Conservation (phyloP, 768 basidiomycete species). For the Pleurotus tuber-regium region DNA sequence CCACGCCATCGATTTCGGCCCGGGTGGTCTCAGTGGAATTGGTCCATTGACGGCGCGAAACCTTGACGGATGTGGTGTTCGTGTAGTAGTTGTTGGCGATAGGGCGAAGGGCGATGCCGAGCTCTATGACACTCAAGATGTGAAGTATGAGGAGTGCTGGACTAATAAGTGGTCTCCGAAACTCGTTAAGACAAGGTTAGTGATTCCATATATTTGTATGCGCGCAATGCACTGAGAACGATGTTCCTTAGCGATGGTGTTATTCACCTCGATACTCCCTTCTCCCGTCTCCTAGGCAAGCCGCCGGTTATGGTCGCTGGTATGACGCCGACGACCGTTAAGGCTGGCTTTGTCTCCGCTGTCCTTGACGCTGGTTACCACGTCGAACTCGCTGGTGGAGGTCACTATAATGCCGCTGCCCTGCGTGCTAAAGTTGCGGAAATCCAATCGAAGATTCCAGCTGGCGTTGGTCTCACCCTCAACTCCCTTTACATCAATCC, state of each 20-base stretch:
- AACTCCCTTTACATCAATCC: slow-evolving; percentile 99
- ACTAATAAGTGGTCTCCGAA: slow-evolving; percentile 81
- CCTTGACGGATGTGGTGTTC: slow-evolving; percentile 90
- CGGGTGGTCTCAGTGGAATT: slow-evolving; percentile 91
- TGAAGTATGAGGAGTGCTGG: slow-evolving; percentile 89
- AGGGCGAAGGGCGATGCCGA: slow-evolving; percentile 87
- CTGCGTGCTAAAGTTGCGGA: slow-evolving; percentile 91
- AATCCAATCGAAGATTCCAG: slow-evolving; percentile 80
- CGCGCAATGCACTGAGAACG: slow-evolving; percentile 11
- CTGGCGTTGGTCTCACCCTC: slow-evolving; percentile 89
- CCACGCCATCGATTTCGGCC: slow-evolving; percentile 95
- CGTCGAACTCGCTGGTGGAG: slow-evolving; percentile 95
- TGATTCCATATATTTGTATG: slow-evolving; percentile 14
- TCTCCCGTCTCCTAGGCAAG: slow-evolving; percentile 94
- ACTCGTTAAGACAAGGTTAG: slow-evolving; percentile 86
- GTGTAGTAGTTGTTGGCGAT: slow-evolving; percentile 88
- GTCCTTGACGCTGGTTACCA: slow-evolving; percentile 93
- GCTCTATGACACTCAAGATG: slow-evolving; percentile 62
- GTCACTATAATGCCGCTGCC: slow-evolving; percentile 90
- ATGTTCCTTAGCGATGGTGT: slow-evolving; percentile 72
- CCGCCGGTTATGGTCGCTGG: slow-evolving; percentile 99
- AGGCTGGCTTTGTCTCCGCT: slow-evolving; percentile 92
- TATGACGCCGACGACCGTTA: slow-evolving; percentile 98
- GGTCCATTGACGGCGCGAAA: slow-evolving; percentile 88
- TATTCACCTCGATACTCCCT: slow-evolving; percentile 91